Evolutionary conservation across 176 grass and related monocot genomes (phyloP).

Genomic region (Bonia amplexicaulis): DNA sequence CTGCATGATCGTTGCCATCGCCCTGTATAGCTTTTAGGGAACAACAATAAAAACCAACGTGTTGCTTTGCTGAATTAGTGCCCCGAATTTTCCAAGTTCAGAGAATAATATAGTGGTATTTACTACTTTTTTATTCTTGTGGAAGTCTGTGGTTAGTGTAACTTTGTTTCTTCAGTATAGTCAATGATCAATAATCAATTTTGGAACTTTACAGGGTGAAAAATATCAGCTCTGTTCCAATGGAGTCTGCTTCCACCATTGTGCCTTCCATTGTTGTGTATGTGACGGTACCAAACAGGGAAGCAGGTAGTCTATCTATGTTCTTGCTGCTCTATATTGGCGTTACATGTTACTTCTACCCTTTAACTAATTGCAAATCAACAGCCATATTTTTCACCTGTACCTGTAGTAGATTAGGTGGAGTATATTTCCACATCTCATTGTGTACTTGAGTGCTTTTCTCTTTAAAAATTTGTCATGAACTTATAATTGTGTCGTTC

Average conservation of each 20-base stretch:
- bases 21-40: not conserved
- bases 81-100: not conserved
- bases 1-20: not conserved
- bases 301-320: conserved; percentile 36
- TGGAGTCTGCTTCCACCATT: conserved; percentile 58
- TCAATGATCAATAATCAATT: no score
- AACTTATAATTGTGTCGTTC: no score
- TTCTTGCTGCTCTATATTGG: not conserved
- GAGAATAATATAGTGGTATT: not conserved
- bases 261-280: conserved; percentile 91
- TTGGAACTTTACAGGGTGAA: conserved; percentile 26
- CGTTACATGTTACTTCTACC: not conserved
- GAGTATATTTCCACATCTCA: not conserved
- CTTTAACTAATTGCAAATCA: not conserved
- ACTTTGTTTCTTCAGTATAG: not conserved
- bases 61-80: not conserved
- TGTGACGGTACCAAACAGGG: conserved; percentile 83
- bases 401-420: not conserved
- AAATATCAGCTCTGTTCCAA: conserved; percentile 52
- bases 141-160: not conserved
- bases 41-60: not conserved
- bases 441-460: not conserved
- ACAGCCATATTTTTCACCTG: not conserved
- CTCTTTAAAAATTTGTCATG: not conserved
- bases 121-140: not conserved